A percentile compares a stretch with the other conserved stretches of the same genome.
These are phyloP conservation scores for Corchorus capsularis DNA, from an alignment of 345 rosid species.

Conservation along the genomic window DNA sequence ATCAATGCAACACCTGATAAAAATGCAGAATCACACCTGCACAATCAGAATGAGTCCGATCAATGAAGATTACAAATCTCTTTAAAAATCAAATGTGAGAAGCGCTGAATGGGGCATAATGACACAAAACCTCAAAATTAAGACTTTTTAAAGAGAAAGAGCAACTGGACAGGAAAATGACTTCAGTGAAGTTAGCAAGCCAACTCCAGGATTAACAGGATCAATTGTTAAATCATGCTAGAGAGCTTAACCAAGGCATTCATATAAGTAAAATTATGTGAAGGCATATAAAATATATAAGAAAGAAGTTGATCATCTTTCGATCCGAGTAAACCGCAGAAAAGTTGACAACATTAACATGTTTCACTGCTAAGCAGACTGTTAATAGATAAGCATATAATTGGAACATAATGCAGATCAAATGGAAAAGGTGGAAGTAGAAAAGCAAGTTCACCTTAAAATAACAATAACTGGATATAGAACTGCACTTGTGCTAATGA, in stretches of 20 bases:
- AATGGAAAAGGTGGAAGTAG: background rate
- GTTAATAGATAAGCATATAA: constrained; percentile 3
- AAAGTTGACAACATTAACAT: background rate
- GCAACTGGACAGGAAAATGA: background rate
- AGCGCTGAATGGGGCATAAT: background rate
- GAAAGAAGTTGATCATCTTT: background rate
- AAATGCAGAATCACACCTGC: constrained; percentile 91
- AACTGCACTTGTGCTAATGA: constrained; percentile 67
- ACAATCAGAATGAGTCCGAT: constrained; percentile 29
- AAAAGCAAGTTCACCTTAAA: constrained; percentile 57
- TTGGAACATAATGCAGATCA: background rate
- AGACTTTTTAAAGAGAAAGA: background rate
- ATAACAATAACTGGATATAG: constrained; percentile 83
- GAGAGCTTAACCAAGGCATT: constrained; percentile 1
- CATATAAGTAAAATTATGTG: background rate
- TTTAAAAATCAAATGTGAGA: background rate
- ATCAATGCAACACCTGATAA: constrained; percentile 83
- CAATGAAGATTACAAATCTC: background rate
- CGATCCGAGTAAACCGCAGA: background rate
- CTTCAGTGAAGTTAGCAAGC: background rate
- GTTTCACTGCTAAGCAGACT: background rate
- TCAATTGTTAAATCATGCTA: background rate
- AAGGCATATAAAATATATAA: background rate
- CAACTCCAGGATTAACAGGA: background rate
- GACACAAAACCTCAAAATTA: constrained; percentile 8